Conservation (phyloP, 78 protist genomes). For the Paratrimastix pyriformis region DNA sequence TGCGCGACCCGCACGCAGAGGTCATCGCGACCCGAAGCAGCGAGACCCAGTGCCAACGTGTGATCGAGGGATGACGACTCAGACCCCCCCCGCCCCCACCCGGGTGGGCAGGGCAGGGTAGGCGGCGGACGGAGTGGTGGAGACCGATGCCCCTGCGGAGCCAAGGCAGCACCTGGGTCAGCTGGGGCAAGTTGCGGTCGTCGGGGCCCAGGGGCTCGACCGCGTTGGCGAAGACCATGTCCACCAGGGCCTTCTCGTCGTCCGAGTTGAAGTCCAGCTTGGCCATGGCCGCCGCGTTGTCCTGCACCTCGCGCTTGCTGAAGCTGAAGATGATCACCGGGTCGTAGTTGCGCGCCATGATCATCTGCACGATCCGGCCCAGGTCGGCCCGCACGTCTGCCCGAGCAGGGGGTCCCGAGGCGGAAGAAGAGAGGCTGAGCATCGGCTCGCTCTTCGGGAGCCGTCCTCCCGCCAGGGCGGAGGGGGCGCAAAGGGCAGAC, state of each 20-base stretch:
- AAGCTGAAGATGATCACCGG: slow-evolving; percentile 50
- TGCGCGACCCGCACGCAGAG: too few relatives aligned
- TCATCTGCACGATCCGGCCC: slow-evolving; percentile 53
- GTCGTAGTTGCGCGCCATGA: slow-evolving; percentile 60
- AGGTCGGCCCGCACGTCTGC: background rate
- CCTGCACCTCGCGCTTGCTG: slow-evolving; percentile 39
- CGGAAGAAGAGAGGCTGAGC: too few relatives aligned
- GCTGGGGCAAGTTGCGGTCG: slow-evolving; percentile 41
- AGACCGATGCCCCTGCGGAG: slow-evolving; percentile 56
- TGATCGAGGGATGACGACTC: too few relatives aligned
- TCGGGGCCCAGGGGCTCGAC: slow-evolving; percentile 53
- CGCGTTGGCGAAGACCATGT: slow-evolving; percentile 60
- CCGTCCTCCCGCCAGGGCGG: too few relatives aligned
- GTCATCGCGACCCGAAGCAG: too few relatives aligned
- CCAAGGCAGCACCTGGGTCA: slow-evolving; percentile 21
- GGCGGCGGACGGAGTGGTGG: too few relatives aligned
- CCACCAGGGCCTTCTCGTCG: slow-evolving; percentile 45
- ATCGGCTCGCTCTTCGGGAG: too few relatives aligned
- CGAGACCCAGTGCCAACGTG: too few relatives aligned
- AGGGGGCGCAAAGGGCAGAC: too few relatives aligned
- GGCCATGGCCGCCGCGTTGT: slow-evolving; percentile 13
- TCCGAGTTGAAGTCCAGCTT: slow-evolving; percentile 28
- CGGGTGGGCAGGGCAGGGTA: too few relatives aligned
- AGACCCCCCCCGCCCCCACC: too few relatives aligned
- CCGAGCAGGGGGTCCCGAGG: too few relatives aligned